phyloP scores from a whole-genome alignment of 352 stramenopile genomes.

The Plasmopara halstedii region DNA sequence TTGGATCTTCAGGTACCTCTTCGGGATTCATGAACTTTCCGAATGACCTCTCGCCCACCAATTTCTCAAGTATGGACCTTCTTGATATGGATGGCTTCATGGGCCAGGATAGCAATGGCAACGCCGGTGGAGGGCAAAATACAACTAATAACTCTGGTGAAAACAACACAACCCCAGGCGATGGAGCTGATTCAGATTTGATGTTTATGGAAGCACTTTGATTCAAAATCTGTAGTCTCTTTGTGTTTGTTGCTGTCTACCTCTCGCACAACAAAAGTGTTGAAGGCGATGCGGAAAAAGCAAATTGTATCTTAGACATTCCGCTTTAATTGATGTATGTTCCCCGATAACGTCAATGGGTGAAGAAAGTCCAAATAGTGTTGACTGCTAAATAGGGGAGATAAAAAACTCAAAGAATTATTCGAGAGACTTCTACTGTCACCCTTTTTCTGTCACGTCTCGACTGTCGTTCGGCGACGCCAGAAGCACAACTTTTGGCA shows the following conservation, averaged over 20 bases:
- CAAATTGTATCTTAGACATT: no score
- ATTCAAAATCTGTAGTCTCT: constrained; percentile 6
- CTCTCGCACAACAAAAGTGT: not conserved
- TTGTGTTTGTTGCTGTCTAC: constrained; percentile 3
- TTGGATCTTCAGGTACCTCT: constrained; percentile 24
- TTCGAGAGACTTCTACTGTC: not conserved
- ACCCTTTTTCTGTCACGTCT: constrained; percentile 1
- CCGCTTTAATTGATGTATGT: no score
- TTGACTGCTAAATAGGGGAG: not conserved
- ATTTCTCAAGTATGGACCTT: constrained; percentile 59
- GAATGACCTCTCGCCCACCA: constrained; percentile 55
- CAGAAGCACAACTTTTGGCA: constrained; percentile 5
- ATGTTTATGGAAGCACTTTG: constrained; percentile 72
- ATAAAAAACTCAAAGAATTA: not conserved
- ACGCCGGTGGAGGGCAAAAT: constrained; percentile 13
- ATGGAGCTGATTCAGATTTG: constrained; percentile 44
- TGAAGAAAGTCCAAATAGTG: no score
- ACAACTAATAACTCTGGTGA: constrained; percentile 20
- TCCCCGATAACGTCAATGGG: no score
- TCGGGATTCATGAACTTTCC: constrained; percentile 53
- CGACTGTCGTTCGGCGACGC: not conserved
- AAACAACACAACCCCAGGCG: constrained; percentile 29
- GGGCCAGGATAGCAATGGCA: constrained; percentile 22
- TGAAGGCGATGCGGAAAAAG: no score
- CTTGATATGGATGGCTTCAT: constrained; percentile 67